Percentiles rank a stretch among this genome's conserved stretches.
Conservation (phyloP, 2,329 filamentous ascomycete species). For the Sporothrix phasma region DNA sequence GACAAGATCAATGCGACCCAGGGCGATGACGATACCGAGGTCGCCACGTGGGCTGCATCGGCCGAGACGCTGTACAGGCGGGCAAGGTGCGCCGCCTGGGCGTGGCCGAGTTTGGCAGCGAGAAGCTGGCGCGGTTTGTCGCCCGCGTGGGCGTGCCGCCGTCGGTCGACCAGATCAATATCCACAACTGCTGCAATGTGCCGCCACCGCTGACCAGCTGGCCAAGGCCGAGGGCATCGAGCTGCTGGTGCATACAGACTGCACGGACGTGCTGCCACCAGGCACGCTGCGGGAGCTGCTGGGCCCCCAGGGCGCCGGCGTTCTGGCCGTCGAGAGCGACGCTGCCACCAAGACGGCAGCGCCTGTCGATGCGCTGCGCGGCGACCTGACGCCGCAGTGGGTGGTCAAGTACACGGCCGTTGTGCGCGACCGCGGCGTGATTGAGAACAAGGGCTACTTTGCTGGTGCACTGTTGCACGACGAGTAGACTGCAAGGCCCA, state of each 20-base stretch:
- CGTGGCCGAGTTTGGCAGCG: conserved; percentile 81
- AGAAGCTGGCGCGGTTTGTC: conserved; percentile 71
- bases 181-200: conserved; percentile 91
- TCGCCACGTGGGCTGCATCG: conserved; percentile 59
- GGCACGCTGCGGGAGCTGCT: conserved; percentile 80
- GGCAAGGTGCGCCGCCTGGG: conserved; percentile 69
- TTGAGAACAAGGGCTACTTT: conserved; percentile 98
- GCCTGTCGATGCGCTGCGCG: conserved; percentile 50
- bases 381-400: conserved; percentile 81
- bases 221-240: conserved; percentile 80
- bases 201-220: conserved; percentile 73
- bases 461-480: conserved; percentile 64
- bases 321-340: conserved; percentile 44
- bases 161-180: conserved; percentile 88
- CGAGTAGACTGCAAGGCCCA: conserved; percentile 17
- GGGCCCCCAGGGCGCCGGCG: conserved; percentile 60
- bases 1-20: conserved; percentile 51
- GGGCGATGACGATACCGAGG: conserved; percentile 57
- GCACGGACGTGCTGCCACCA: conserved; percentile 77
- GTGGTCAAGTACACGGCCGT: conserved; percentile 96
- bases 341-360: conserved; percentile 21
- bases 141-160: conserved; percentile 61
- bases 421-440: conserved; percentile 83
- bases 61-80: conserved; percentile 57
- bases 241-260: conserved; percentile 87